phyloP scores from a whole-genome alignment of 1,284 basidiomycete species.

The Microbotryomycetes sp. region DNA sequence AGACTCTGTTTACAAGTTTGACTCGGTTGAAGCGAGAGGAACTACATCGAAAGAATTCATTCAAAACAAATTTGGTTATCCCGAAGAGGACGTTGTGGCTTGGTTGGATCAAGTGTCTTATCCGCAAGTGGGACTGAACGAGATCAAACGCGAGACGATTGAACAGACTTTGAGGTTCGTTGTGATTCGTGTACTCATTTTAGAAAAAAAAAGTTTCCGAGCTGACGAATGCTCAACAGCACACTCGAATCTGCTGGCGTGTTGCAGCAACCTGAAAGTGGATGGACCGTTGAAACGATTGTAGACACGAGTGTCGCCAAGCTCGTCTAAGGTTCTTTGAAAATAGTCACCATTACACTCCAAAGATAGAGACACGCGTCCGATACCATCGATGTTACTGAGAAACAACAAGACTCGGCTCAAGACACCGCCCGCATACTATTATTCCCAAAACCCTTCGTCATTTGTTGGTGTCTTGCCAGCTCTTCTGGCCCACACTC shows the following conservation, averaged over 20 bases:
- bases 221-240: conserved; percentile 52
- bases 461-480: neutral
- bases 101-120: conserved; percentile 40
- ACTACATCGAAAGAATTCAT: conserved; percentile 66
- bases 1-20: conserved; percentile 60
- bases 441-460: neutral
- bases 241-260: conserved; percentile 62
- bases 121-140: conserved; percentile 35
- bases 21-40: conserved; percentile 55
- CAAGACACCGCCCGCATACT: neutral
- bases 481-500: conserved; percentile 31
- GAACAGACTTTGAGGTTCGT: conserved; percentile 29
- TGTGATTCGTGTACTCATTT: neutral
- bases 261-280: conserved; percentile 54
- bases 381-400: no score
- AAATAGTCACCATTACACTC: neutral
- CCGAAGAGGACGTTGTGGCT: conserved; percentile 66
- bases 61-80: conserved; percentile 68
- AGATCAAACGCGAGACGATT: conserved; percentile 46
- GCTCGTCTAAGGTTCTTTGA: conserved; percentile 41
- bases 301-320: conserved; percentile 54
- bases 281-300: conserved; percentile 57
- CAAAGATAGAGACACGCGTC: no score
- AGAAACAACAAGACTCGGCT: no score
- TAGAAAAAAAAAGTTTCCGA: neutral